Conservation (phyloP, 139 green algal genomes). For the Micromonas pusilla region DNA sequence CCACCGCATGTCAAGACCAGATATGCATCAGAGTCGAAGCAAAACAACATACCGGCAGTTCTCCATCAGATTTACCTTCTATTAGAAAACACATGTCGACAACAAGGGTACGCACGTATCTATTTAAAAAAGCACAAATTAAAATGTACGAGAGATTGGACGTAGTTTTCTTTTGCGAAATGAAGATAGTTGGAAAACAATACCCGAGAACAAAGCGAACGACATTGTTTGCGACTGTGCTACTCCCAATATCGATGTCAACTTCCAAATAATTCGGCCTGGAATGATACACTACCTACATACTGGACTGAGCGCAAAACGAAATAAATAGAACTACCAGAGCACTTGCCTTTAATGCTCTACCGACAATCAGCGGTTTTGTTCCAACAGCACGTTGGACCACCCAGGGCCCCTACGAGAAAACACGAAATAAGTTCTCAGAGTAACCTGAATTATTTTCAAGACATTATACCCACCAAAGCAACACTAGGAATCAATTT, state of each 20-base stretch:
- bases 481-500: slow-evolving; percentile 5
- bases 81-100: neutral
- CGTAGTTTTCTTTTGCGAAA: too few relatives aligned
- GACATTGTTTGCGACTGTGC: neutral
- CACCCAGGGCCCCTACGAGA: neutral
- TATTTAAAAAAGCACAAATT: too few relatives aligned
- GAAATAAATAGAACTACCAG: neutral
- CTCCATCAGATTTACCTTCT: neutral
- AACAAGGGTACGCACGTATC: neutral
- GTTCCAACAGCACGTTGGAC: neutral
- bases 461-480: neutral
- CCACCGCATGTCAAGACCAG: neutral
- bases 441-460: neutral
- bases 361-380: neutral
- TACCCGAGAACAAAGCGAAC: slow-evolving; percentile 9
- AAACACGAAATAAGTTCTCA: neutral
- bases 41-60: neutral
- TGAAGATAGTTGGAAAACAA: neutral
- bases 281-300: neutral
- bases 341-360: neutral
- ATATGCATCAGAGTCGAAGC: neutral
- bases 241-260: slow-evolving; percentile 11
- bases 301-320: neutral
- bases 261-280: neutral
- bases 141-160: too few relatives aligned